phyloP scores from a whole-genome alignment of 441 rosid species.

The Capsella rubella region DNA sequence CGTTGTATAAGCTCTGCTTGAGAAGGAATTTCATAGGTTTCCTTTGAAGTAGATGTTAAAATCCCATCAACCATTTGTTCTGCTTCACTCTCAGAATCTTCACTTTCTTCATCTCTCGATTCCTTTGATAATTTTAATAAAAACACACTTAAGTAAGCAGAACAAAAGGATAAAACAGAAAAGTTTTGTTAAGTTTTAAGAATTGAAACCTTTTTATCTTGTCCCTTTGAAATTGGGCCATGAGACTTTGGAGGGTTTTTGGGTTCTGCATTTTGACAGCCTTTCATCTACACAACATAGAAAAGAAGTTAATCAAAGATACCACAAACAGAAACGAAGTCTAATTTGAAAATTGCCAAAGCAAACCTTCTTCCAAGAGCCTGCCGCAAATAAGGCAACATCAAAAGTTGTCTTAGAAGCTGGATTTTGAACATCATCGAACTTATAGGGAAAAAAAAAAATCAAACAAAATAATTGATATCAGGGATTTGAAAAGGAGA shows the following conservation, averaged over 20 bases:
- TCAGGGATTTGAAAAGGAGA: slow-evolving; percentile 12
- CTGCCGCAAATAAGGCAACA: slow-evolving; percentile 77
- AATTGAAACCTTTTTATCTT: slow-evolving; percentile 53
- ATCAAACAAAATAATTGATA: slow-evolving; percentile 9
- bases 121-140: slow-evolving; percentile 47
- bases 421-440: slow-evolving; percentile 51
- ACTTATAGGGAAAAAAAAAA: slow-evolving; percentile 53
- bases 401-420: slow-evolving; percentile 80
- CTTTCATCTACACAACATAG: slow-evolving; percentile 60
- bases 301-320: slow-evolving; percentile 4
- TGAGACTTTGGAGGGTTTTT: slow-evolving; percentile 47
- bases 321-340: background rate
- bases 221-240: slow-evolving; percentile 42
- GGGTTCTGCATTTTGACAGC: slow-evolving; percentile 46
- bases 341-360: slow-evolving; percentile 8
- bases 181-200: background rate
- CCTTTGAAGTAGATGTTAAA: slow-evolving; percentile 57
- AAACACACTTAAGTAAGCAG: slow-evolving; percentile 12
- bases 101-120: slow-evolving; percentile 59
- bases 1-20: slow-evolving; percentile 86
- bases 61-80: slow-evolving; percentile 86
- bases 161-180: slow-evolving; percentile 17
- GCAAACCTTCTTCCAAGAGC: slow-evolving; percentile 78
- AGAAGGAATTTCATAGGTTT: slow-evolving; percentile 77
- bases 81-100: slow-evolving; percentile 58